Percentiles rank a stretch among this genome's conserved stretches.
These are phyloP conservation scores for Podospora didyma DNA, from an alignment of 495 filamentous ascomycete genomes.

Conservation along the genomic window DNA sequence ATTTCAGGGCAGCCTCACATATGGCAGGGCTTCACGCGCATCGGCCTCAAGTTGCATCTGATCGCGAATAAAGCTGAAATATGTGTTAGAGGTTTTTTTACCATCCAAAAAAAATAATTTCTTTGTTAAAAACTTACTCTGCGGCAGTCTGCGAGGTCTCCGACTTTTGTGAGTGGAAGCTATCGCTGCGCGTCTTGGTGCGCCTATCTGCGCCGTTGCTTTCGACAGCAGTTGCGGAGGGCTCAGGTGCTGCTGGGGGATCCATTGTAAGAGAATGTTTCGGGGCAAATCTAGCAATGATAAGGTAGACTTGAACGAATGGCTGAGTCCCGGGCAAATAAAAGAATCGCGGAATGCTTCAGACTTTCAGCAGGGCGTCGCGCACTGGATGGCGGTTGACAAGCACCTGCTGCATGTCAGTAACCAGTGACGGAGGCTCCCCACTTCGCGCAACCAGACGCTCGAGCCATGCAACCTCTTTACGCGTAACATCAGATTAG, in stretches of 20 bases:
- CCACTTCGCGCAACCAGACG: neutral
- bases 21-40: constrained; percentile 90
- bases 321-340: too few species aligned
- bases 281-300: too few species aligned
- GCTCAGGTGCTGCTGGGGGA: constrained; percentile 14
- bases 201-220: constrained; percentile 16
- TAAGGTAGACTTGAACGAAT: too few species aligned
- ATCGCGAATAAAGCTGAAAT: constrained; percentile 71
- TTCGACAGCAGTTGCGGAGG: constrained; percentile 15
- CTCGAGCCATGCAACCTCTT: constrained; percentile 30
- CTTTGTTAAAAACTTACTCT: constrained; percentile 52
- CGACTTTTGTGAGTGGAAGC: constrained; percentile 60
- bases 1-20: constrained; percentile 49
- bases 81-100: neutral
- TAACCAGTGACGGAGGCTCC: neutral
- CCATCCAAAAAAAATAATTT: neutral
- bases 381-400: neutral
- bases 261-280: constrained; percentile 20
- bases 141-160: constrained; percentile 79
- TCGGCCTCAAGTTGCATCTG: constrained; percentile 91
- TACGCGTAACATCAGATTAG: constrained; percentile 29
- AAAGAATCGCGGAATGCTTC: too few species aligned
- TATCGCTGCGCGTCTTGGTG: constrained; percentile 41
- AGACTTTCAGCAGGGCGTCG: too few species aligned
- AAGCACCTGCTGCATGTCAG: neutral